Conservation (phyloP, 352 stramenopile species). For the Phytophthora brassicae region DNA sequence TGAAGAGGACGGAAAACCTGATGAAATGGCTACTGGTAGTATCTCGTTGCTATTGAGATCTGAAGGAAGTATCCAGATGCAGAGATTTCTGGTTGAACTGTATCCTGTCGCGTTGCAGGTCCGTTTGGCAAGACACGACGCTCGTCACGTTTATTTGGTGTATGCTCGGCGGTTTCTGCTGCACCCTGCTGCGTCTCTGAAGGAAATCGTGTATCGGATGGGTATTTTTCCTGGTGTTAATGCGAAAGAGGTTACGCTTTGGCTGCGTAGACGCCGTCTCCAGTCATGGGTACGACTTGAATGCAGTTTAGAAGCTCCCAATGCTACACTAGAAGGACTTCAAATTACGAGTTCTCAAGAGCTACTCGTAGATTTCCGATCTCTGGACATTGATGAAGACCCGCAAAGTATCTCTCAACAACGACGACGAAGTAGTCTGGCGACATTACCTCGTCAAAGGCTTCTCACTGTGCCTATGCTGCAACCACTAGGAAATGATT, state of each 20-base stretch:
- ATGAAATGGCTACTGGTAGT: neutral
- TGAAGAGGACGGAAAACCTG: constrained; percentile 16
- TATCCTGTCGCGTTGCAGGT: constrained; percentile 61
- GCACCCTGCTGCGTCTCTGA: constrained; percentile 39
- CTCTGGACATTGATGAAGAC: constrained; percentile 36
- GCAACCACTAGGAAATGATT: constrained; percentile 67
- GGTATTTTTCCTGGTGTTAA: constrained; percentile 59
- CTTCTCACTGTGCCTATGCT: constrained; percentile 50
- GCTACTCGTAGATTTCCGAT: constrained; percentile 70
- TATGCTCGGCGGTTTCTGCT: constrained; percentile 57
- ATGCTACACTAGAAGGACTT: constrained; percentile 42
- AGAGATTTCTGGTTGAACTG: constrained; percentile 41
- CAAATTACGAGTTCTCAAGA: constrained; percentile 55
- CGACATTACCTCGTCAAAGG: constrained; percentile 19
- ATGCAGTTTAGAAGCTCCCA: constrained; percentile 45
- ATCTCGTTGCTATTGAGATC: neutral
- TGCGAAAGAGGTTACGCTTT: constrained; percentile 56
- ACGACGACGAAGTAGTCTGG: constrained; percentile 22
- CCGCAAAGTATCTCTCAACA: constrained; percentile 27
- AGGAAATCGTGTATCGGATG: constrained; percentile 58
- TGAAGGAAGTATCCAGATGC: constrained; percentile 9
- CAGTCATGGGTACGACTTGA: constrained; percentile 65
- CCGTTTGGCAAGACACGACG: constrained; percentile 57
- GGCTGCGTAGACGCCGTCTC: constrained; percentile 56
- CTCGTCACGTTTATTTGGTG: constrained; percentile 55